Conservation (phyloP, 371 early-diverging fungal genomes). For the Mucor velutinosus region DNA sequence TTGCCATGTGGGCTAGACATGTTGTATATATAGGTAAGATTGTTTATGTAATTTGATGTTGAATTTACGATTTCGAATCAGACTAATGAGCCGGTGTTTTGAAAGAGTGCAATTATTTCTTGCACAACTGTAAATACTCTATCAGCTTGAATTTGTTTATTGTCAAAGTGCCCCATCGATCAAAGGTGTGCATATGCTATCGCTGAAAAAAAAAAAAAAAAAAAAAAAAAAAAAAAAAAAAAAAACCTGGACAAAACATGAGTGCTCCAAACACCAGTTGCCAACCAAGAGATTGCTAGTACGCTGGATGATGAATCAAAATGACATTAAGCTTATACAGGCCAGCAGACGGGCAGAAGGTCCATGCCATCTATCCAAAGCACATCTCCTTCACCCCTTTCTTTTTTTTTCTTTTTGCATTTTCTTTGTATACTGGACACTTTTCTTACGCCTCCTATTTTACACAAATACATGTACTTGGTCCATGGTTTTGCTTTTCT, state of each 20-base stretch:
- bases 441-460: neutral
- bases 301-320: no score
- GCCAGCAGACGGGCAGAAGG: neutral
- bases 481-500: neutral
- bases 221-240: neutral
- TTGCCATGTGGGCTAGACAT: neutral
- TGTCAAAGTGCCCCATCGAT: no score
- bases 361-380: neutral
- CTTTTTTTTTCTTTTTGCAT: neutral
- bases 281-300: no score
- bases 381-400: neutral
- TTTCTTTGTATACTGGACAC: neutral
- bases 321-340: neutral
- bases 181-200: neutral
- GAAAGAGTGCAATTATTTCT: neutral
- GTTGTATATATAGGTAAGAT: neutral
- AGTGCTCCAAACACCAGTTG: no score
- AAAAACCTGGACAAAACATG: neutral
- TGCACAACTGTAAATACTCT: neutral
- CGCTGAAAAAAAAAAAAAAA: neutral
- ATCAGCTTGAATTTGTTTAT: neutral
- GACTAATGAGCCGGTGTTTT: neutral
- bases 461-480: neutral
- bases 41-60: neutral
- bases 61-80: neutral